Percentiles rank a stretch among this genome's conserved stretches.
phyloP scores from a whole-genome alignment of 352 stramenopile species.

The Globisporangium spiculum region DNA sequence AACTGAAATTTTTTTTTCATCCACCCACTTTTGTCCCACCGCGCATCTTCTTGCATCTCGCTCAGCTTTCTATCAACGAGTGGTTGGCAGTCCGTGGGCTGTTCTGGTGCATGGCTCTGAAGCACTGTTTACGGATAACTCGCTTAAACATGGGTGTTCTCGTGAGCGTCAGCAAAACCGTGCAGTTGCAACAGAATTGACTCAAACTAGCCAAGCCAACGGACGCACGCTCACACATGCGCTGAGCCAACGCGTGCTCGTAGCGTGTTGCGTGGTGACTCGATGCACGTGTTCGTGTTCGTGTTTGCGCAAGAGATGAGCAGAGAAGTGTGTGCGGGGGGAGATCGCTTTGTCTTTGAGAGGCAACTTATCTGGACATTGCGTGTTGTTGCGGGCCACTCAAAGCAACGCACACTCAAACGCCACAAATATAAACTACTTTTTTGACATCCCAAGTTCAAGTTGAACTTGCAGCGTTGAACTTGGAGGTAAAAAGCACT shows the following conservation, averaged over 20 bases:
- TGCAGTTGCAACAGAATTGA: no score
- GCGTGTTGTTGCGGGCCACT: no score
- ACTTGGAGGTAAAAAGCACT: no score
- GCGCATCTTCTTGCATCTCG: background rate
- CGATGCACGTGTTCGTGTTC: background rate
- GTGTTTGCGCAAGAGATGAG: background rate
- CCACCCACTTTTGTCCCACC: background rate
- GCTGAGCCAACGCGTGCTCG: background rate
- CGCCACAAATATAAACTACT: no score
- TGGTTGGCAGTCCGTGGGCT: background rate
- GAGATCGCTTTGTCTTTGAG: no score
- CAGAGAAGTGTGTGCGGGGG: background rate
- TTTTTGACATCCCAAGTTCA: no score
- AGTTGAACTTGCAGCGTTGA: no score
- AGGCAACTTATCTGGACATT: no score
- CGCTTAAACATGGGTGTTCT: background rate
- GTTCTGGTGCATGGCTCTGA: slow-evolving; percentile 1
- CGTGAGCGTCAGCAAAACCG: no score
- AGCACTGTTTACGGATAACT: background rate
- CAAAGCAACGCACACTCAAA: no score
- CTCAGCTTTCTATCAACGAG: background rate
- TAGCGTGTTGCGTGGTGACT: background rate
- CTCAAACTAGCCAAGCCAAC: background rate
- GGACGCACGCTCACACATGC: background rate
- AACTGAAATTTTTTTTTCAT: background rate